Conservation (phyloP, 345 rosid species). For the Gossypium herbaceum region DNA sequence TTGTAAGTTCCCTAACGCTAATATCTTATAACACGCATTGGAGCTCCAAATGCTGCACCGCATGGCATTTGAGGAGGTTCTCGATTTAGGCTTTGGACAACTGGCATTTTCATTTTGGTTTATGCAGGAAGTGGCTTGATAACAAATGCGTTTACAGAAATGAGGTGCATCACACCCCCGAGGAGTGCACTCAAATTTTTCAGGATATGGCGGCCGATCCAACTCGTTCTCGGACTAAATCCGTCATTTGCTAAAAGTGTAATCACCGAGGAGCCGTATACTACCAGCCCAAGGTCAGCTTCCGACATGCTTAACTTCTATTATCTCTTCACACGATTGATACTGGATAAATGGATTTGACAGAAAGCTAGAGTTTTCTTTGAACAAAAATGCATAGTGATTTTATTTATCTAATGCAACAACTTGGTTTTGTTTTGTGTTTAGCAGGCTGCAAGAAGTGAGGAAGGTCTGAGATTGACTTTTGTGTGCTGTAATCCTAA, state of each 20-base stretch:
- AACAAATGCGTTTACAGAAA: slow-evolving; percentile 54
- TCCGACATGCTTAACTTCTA: background rate
- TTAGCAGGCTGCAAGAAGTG: slow-evolving; percentile 77
- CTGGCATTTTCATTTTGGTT: background rate
- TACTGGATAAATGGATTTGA: too few species aligned
- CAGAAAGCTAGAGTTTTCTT: too few species aligned
- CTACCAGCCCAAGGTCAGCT: slow-evolving; percentile 71
- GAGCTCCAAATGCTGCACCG: too few species aligned
- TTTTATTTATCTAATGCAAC: background rate
- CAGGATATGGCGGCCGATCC: slow-evolving; percentile 71
- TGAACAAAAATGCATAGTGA: too few species aligned
- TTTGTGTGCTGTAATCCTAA: slow-evolving; percentile 79
- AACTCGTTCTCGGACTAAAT: slow-evolving; percentile 68
- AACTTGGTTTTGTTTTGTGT: background rate
- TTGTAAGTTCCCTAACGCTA: too few species aligned
- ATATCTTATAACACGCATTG: too few species aligned
- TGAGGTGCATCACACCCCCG: slow-evolving; percentile 58
- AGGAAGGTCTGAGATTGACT: slow-evolving; percentile 83
- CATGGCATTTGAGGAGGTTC: too few species aligned
- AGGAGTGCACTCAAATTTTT: slow-evolving; percentile 58
- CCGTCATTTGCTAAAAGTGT: slow-evolving; percentile 44
- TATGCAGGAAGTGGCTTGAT: slow-evolving; percentile 53
- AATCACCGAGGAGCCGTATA: slow-evolving; percentile 58
- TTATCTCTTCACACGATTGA: too few species aligned
- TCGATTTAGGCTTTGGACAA: too few species aligned